Conservation (phyloP, 495 filamentous ascomycete species). For the Entonaema liquescens region DNA sequence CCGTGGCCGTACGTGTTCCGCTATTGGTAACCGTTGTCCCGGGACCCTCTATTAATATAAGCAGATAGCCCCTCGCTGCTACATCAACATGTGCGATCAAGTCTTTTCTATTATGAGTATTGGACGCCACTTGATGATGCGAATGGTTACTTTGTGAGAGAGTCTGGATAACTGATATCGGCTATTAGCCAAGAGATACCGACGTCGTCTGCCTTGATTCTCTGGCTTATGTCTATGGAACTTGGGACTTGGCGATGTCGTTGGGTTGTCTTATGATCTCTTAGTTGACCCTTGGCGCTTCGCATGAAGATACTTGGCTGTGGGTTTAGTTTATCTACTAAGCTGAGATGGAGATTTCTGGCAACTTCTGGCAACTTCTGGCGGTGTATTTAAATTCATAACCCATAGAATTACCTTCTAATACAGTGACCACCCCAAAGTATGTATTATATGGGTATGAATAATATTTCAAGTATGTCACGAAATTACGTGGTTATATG, state of each 20-base stretch:
- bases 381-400: background rate
- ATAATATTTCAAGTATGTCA: no score
- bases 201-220: constrained; percentile 1
- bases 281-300: background rate
- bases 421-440: no score
- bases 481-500: no score
- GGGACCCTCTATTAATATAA: background rate
- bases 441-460: no score
- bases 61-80: background rate
- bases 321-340: background rate
- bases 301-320: background rate
- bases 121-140: background rate
- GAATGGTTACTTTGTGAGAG: background rate
- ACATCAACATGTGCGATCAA: no score
- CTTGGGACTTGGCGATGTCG: background rate
- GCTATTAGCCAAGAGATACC: background rate
- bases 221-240: background rate
- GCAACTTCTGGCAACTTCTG: no score
- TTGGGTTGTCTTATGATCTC: constrained; percentile 19
- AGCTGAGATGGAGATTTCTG: background rate
- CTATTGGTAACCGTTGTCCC: background rate
- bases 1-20: background rate
- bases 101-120: background rate
- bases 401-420: background rate
- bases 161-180: background rate